Evolutionary conservation across 495 filamentous ascomycete species (phyloP).

Genomic region (Aspergillus ostianus): DNA sequence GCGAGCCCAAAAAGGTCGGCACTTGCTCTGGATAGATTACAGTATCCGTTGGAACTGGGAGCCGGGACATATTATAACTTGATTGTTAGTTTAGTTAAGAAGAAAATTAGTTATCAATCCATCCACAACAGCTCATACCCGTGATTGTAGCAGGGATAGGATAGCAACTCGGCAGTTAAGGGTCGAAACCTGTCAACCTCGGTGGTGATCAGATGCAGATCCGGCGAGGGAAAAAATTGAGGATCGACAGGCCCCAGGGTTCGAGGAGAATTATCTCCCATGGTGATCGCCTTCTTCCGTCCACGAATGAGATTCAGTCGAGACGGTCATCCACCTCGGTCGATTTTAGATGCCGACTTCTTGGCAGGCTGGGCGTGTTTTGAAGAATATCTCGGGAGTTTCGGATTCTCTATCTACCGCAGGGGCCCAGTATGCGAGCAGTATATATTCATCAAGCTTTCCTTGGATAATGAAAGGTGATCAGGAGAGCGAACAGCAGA

Average conservation of each 20-base stretch:
- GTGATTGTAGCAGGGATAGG: no score
- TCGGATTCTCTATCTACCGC: no score
- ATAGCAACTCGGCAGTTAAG: neutral
- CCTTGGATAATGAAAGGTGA: no score
- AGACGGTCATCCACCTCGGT: neutral
- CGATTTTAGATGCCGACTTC: neutral
- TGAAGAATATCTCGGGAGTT: neutral
- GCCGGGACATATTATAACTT: no score
- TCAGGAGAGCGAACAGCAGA: no score
- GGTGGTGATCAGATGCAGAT: neutral
- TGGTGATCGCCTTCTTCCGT: neutral
- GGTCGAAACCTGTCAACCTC: neutral
- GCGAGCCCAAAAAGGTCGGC: slow-evolving; percentile 19
- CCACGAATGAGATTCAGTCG: neutral
- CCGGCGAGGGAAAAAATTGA: neutral
- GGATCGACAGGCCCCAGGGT: neutral
- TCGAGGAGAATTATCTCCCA: neutral
- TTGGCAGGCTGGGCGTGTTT: neutral
- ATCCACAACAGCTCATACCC: no score
- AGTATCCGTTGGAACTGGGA: no score
- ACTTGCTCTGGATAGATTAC: slow-evolving; percentile 22
- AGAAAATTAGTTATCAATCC: no score
- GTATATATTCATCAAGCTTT: no score
- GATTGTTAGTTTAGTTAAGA: no score
- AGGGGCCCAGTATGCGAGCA: no score